A percentile compares a stretch with the other conserved stretches of the same genome.
Conservation (phyloP, 2,329 filamentous ascomycete species). For the Pestalotiopsis sp. region DNA sequence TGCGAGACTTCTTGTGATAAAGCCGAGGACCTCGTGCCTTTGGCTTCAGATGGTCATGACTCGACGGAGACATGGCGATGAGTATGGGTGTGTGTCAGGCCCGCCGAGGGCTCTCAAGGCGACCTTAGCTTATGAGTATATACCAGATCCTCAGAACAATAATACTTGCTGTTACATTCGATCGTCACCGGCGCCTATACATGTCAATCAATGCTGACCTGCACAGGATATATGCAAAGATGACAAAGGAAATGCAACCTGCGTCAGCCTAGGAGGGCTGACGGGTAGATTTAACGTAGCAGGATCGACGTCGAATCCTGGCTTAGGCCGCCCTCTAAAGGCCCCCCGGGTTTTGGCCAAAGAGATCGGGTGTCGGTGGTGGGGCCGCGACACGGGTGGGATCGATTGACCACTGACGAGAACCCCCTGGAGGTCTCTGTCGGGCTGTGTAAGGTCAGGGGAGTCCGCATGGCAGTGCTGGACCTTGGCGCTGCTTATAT, state of each 20-base stretch:
- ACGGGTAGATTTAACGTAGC: not conserved
- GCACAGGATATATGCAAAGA: not conserved
- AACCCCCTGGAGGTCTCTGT: not conserved
- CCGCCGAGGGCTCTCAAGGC: not conserved
- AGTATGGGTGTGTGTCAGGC: not conserved
- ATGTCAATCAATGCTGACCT: not conserved
- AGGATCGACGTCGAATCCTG: not conserved
- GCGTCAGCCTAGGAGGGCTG: not conserved
- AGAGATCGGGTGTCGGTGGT: not conserved
- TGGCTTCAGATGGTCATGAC: not conserved
- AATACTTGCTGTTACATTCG: not conserved
- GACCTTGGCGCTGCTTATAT: not conserved
- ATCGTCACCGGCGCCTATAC: not conserved
- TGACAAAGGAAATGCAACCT: not conserved
- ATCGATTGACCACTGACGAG: too few relatives aligned
- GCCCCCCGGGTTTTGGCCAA: not conserved
- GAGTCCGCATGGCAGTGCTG: not conserved
- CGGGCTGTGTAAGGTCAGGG: not conserved
- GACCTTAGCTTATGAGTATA: not conserved
- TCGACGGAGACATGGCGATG: not conserved
- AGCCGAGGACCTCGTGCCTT: conserved; percentile 27
- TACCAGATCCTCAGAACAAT: not conserved
- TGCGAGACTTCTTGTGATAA: conserved; percentile 36
- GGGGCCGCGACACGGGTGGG: not conserved
- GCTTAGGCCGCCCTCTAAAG: not conserved